Evolutionary conservation across 2,329 filamentous ascomycete genomes (phyloP).

Genomic region (Metarhizium robertsii): DNA sequence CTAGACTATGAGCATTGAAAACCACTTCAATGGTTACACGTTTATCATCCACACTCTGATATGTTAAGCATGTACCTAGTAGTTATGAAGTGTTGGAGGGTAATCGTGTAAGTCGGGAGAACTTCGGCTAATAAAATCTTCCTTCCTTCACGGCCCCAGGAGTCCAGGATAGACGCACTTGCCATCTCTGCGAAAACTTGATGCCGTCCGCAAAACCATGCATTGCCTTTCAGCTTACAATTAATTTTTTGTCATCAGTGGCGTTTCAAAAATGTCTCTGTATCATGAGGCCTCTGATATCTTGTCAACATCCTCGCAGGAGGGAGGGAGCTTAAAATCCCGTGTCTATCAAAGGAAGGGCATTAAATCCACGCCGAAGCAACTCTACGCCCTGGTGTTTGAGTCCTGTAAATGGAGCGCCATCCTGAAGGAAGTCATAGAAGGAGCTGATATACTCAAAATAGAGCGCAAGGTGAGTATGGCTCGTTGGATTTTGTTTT

Average conservation of each 20-base stretch:
- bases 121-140: constrained; percentile 7
- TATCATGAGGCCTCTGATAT: constrained; percentile 85
- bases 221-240: background rate
- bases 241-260: background rate
- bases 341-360: constrained; percentile 67
- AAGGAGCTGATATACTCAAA: constrained; percentile 65
- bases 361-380: constrained; percentile 67
- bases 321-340: constrained; percentile 78
- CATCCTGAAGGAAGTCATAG: constrained; percentile 82
- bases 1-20: too few species aligned
- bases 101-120: constrained; percentile 8
- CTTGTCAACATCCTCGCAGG: constrained; percentile 42
- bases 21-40: too few species aligned
- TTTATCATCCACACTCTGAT: too few species aligned
- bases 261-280: constrained; percentile 60
- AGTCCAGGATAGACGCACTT: background rate
- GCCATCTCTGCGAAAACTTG: background rate
- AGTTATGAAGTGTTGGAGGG: too few species aligned
- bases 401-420: constrained; percentile 88
- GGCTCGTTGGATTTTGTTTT: background rate
- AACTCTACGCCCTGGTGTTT: constrained; percentile 78
- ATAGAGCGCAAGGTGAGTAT: constrained; percentile 69
- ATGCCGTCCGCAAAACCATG: background rate
- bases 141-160: background rate
- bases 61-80: too few species aligned